phyloP scores from a whole-genome alignment of 352 stramenopile genomes.

The Globisporangium canariense region DNA sequence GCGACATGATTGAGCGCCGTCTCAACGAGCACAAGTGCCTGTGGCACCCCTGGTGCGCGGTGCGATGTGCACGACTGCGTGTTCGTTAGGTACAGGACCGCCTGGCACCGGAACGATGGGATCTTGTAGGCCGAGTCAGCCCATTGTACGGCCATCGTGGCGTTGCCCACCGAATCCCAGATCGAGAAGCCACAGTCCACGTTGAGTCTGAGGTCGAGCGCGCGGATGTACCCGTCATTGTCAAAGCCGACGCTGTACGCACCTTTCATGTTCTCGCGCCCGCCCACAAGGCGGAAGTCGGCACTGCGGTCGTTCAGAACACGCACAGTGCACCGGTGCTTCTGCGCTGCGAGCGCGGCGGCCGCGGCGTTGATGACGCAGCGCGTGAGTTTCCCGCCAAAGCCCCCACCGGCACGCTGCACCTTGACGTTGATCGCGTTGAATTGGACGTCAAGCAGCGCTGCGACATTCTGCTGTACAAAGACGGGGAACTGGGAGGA shows the following conservation, averaged over 20 bases:
- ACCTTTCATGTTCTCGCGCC: constrained; percentile 91
- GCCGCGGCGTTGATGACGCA: constrained; percentile 90
- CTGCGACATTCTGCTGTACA: constrained; percentile 87
- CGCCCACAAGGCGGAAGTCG: constrained; percentile 93
- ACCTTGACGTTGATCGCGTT: constrained; percentile 90
- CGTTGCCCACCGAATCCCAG: constrained; percentile 91
- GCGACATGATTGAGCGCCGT: constrained; percentile 95
- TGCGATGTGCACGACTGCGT: constrained; percentile 94
- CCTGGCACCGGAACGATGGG: constrained; percentile 86
- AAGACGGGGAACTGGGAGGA: constrained; percentile 94
- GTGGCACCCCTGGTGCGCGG: constrained; percentile 93
- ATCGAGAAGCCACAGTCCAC: constrained; percentile 94
- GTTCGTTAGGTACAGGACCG: constrained; percentile 91
- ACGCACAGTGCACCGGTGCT: constrained; percentile 87
- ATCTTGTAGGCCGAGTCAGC: constrained; percentile 94
- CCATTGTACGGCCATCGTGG: constrained; percentile 94
- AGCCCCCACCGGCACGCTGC: constrained; percentile 95
- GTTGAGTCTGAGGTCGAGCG: constrained; percentile 91
- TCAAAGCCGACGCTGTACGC: constrained; percentile 91
- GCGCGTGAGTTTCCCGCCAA: constrained; percentile 96
- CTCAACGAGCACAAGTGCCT: constrained; percentile 90
- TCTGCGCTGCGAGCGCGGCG: constrained; percentile 87
- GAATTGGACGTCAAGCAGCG: constrained; percentile 85
- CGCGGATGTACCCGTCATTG: constrained; percentile 82
- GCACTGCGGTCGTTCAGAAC: constrained; percentile 91